phyloP scores from a whole-genome alignment of 176 grass and related monocot species.

The Panicum miliaceum region DNA sequence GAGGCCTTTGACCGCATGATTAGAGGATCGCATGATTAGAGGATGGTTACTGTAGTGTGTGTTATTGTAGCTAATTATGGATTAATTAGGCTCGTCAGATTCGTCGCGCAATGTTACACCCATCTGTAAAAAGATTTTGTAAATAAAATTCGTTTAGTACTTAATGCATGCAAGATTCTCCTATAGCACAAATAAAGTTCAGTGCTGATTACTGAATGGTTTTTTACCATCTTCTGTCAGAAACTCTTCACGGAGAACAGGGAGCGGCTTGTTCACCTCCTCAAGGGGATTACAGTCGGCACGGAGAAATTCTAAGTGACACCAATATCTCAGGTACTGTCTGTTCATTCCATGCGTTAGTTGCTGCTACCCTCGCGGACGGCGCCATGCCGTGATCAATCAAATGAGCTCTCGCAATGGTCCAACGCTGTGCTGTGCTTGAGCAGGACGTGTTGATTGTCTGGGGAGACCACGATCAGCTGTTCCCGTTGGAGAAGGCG shows the following conservation, averaged over 20 bases:
- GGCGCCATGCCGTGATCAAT: not conserved
- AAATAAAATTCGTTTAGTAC: too few relatives aligned
- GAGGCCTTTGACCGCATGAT: too few relatives aligned
- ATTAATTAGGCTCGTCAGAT: too few relatives aligned
- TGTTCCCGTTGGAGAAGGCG: conserved; percentile 74
- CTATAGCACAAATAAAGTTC: too few relatives aligned
- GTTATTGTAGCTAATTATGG: too few relatives aligned
- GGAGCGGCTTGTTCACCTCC: conserved; percentile 59
- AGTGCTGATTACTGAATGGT: not conserved
- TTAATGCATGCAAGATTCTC: too few relatives aligned
- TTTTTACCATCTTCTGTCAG: conserved; percentile 37
- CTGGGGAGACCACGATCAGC: conserved; percentile 80
- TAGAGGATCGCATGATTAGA: too few relatives aligned
- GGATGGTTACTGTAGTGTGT: too few relatives aligned
- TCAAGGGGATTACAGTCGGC: conserved; percentile 74
- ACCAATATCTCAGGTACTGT: conserved; percentile 64
- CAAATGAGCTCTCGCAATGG: not conserved
- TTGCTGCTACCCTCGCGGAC: not conserved
- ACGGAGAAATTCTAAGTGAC: conserved; percentile 80
- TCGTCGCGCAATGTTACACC: too few relatives aligned
- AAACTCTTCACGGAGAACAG: conserved; percentile 74
- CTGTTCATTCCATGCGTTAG: not conserved
- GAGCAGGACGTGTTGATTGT: conserved; percentile 70
- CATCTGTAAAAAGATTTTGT: too few relatives aligned
- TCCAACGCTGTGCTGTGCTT: not conserved